A percentile compares a stretch with the other conserved stretches of the same genome.
These are phyloP conservation scores for Phytophthora ohioensis DNA, from an alignment of 352 stramenopile genomes.

Conservation along the genomic window DNA sequence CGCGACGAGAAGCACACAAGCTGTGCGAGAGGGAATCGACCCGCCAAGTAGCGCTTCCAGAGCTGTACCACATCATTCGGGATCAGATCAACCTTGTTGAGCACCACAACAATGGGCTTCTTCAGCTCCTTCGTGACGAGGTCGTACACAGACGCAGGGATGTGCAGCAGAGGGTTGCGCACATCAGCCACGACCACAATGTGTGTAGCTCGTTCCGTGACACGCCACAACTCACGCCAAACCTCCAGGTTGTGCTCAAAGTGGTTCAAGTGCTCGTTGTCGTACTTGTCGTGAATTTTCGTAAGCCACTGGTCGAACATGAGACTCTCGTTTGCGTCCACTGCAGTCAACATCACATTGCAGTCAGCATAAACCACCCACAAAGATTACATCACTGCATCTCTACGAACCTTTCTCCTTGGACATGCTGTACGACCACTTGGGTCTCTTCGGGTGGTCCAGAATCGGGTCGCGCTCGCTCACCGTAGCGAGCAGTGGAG, in stretches of 20 bases:
- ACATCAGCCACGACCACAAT: conserved; percentile 85
- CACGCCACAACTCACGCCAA: conserved; percentile 89
- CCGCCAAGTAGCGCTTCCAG: conserved; percentile 73
- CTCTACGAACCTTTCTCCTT: conserved; percentile 75
- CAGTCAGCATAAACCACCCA: background rate
- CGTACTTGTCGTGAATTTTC: conserved; percentile 88
- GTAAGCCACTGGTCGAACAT: conserved; percentile 90
- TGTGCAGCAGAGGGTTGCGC: conserved; percentile 84
- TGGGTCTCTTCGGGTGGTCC: conserved; percentile 75
- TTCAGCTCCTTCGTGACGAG: conserved; percentile 76
- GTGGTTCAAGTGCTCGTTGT: conserved; percentile 83
- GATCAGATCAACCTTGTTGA: conserved; percentile 90
- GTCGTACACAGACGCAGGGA: conserved; percentile 83
- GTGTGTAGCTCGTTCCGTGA: conserved; percentile 83
- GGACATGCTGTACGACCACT: conserved; percentile 85
- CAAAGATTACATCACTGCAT: background rate
- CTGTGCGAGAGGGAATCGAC: conserved; percentile 71
- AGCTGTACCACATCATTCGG: conserved; percentile 62
- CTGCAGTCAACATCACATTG: conserved; percentile 32
- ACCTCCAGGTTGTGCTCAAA: conserved; percentile 91
- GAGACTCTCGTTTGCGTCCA: conserved; percentile 83
- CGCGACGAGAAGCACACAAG: conserved; percentile 84
- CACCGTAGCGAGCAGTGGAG: conserved; percentile 65
- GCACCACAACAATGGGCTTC: conserved; percentile 83
- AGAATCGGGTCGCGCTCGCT: conserved; percentile 72